These are phyloP conservation scores for Thalassiosira delicatula DNA, from an alignment of 352 stramenopile genomes.

Conservation along the genomic window DNA sequence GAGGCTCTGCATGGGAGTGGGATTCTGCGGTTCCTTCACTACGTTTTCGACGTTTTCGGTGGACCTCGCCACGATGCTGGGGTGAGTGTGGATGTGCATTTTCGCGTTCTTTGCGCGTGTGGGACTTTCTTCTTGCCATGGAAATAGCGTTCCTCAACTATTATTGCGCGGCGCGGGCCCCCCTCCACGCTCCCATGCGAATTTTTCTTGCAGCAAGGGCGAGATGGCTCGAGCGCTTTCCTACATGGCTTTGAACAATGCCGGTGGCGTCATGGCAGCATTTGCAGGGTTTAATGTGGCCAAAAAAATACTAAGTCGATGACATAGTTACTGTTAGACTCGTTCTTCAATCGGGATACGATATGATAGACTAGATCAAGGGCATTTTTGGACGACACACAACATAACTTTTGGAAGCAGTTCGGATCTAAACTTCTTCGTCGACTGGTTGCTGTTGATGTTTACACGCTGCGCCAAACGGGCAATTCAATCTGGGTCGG, in stretches of 20 bases:
- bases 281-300: slow-evolving; percentile 60
- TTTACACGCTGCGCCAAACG: no score
- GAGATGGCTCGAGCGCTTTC: slow-evolving; percentile 58
- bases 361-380: neutral
- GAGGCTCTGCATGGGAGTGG: slow-evolving; percentile 73
- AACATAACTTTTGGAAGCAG: no score
- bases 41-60: slow-evolving; percentile 81
- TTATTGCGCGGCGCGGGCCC: no score
- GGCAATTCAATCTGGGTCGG: neutral
- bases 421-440: no score
- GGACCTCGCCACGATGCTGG: slow-evolving; percentile 72
- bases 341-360: neutral
- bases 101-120: no score
- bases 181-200: no score
- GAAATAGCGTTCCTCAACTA: no score
- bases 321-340: no score
- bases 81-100: no score
- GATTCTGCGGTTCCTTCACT: slow-evolving; percentile 79
- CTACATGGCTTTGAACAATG: slow-evolving; percentile 77
- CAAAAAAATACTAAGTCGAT: slow-evolving; percentile 49
- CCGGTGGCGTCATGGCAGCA: slow-evolving; percentile 55
- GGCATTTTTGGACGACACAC: no score
- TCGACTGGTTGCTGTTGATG: no score
- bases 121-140: no score
- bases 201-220: slow-evolving; percentile 56